These are phyloP conservation scores for Vigna mungo DNA, from an alignment of 306 rosid species.

Conservation along the genomic window DNA sequence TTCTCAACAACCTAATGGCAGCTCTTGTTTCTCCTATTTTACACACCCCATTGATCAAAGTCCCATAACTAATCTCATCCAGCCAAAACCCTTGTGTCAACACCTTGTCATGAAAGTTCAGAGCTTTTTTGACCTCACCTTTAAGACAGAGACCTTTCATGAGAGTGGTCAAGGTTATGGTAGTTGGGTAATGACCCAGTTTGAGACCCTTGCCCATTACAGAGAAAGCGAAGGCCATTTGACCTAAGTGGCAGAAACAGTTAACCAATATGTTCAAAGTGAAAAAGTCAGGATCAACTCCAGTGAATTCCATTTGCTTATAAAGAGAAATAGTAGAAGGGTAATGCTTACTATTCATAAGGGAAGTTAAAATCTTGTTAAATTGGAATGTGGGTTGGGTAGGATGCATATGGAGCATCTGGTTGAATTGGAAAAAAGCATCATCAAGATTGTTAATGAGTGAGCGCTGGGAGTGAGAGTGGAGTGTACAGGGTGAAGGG, in stretches of 20 bases:
- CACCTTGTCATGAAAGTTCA: neutral
- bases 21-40: neutral
- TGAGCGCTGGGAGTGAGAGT: neutral
- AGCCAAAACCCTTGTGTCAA: neutral
- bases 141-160: slow-evolving; percentile 10
- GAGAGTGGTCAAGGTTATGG: neutral
- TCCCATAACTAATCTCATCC: neutral
- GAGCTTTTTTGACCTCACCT: neutral
- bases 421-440: slow-evolving; percentile 5
- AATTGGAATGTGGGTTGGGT: neutral
- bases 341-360: slow-evolving; percentile 13
- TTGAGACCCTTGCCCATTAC: slow-evolving; percentile 15
- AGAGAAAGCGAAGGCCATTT: slow-evolving; percentile 3
- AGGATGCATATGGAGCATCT: neutral
- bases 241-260: slow-evolving; percentile 3
- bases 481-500: too few species aligned
- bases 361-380: neutral
- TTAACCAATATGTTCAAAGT: slow-evolving; percentile 21
- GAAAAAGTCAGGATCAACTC: neutral
- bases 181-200: neutral
- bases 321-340: neutral
- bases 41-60: neutral
- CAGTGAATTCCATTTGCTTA: neutral
- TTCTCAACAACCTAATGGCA: too few species aligned
- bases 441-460: neutral